Conservation (phyloP, 768 basidiomycete species). For the Tylopilus plumbeoviolaceoides region DNA sequence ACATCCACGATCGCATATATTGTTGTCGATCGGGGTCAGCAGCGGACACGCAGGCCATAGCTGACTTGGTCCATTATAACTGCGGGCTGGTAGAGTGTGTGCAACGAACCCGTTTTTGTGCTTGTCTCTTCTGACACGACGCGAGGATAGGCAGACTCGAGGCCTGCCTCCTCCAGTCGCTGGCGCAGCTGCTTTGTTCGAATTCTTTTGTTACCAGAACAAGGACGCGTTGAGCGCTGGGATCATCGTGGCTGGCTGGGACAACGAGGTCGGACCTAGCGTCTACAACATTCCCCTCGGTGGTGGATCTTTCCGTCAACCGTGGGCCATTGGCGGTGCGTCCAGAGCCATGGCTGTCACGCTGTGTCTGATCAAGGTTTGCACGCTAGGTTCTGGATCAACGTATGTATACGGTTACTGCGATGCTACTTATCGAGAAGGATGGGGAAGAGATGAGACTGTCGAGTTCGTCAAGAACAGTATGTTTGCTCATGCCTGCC, state of each 20-base stretch:
- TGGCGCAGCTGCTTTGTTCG: slow-evolving; percentile 75
- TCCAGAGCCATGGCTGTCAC: not conserved
- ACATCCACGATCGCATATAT: slow-evolving; percentile 96
- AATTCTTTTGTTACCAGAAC: slow-evolving; percentile 82
- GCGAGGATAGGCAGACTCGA: slow-evolving; percentile 44
- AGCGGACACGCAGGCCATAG: slow-evolving; percentile 95
- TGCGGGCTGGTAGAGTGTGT: slow-evolving; percentile 73
- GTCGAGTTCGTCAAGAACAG: slow-evolving; percentile 95
- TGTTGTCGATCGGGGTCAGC: slow-evolving; percentile 98
- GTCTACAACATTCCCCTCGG: slow-evolving; percentile 98
- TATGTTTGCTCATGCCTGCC: slow-evolving; percentile 39
- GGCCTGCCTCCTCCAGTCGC: slow-evolving; percentile 75
- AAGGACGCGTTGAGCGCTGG: slow-evolving; percentile 88
- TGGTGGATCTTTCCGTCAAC: slow-evolving; percentile 93
- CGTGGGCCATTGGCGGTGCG: slow-evolving; percentile 97
- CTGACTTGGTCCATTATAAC: slow-evolving; percentile 83
- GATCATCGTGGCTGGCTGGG: slow-evolving; percentile 99
- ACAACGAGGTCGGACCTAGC: slow-evolving; percentile 82
- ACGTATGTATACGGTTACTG: slow-evolving; percentile 99
- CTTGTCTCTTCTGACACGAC: slow-evolving; percentile 1
- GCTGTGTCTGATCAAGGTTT: not conserved
- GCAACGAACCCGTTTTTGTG: not conserved
- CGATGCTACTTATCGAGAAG: slow-evolving; percentile 94
- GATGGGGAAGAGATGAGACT: slow-evolving; percentile 87
- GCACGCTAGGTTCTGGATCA: slow-evolving; percentile 75